Evolutionary conservation across 768 basidiomycete genomes (phyloP).

Genomic region (Tulasnella sp.): DNA sequence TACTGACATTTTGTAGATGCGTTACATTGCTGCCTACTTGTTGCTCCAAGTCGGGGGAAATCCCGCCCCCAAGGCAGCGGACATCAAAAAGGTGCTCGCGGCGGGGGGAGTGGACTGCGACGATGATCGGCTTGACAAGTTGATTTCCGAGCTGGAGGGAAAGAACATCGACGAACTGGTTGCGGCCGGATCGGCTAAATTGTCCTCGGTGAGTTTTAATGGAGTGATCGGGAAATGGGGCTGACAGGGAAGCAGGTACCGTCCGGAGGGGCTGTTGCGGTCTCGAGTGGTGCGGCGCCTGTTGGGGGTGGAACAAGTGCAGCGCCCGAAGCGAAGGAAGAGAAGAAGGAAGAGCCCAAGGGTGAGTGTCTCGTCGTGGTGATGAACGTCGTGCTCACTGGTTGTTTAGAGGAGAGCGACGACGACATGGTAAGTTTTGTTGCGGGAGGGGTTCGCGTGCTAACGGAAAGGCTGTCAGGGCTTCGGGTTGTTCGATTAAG

Average conservation of each 20-base stretch:
- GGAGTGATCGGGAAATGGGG: not conserved
- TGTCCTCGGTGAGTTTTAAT: slow-evolving; percentile 64
- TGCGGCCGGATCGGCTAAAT: slow-evolving; percentile 81
- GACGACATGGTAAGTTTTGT: slow-evolving; percentile 68
- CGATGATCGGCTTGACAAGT: slow-evolving; percentile 60
- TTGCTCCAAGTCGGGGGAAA: slow-evolving; percentile 95
- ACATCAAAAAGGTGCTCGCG: slow-evolving; percentile 76
- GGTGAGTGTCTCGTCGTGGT: not conserved
- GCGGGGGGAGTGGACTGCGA: slow-evolving; percentile 86
- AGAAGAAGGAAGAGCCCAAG: slow-evolving; percentile 52
- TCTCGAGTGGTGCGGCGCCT: slow-evolving; percentile 40
- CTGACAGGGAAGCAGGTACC: slow-evolving; percentile 45
- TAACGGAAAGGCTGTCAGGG: slow-evolving; percentile 25
- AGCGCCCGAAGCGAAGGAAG: slow-evolving; percentile 51
- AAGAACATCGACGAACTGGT: slow-evolving; percentile 89
- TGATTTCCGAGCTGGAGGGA: slow-evolving; percentile 81
- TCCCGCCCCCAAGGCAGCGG: slow-evolving; percentile 65
- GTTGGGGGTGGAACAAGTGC: slow-evolving; percentile 44
- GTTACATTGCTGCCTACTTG: slow-evolving; percentile 89
- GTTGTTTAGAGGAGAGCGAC: slow-evolving; percentile 69
- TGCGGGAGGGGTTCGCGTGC: not conserved
- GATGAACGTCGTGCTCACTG: not conserved
- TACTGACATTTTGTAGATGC: slow-evolving; percentile 41
- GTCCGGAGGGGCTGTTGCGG: slow-evolving; percentile 65
- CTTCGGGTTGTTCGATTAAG: slow-evolving; percentile 94